Evolutionary conservation across 805 yeast genomes (phyloP), one percentile per base, ranked within the genome.

Genomic region (Myxozyma monticola): DNA sequence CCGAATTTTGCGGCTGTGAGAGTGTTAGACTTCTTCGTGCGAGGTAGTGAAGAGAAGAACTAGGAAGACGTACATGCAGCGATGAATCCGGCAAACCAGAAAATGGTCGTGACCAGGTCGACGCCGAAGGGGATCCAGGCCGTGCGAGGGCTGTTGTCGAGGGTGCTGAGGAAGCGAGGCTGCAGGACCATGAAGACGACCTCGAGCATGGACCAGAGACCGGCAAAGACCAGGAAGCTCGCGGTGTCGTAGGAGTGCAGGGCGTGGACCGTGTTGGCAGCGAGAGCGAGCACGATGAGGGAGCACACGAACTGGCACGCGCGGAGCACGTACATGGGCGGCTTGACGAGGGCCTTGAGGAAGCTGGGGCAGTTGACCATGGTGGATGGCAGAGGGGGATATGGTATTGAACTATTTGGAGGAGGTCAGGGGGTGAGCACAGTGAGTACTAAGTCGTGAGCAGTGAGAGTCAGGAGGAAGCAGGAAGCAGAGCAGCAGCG

Each of bases 71-170:
- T 33, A 38, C 45, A 45, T 25, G 10, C 35, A 12, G 47, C 47
- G 29, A 50, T 36, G 40, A 45, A 37, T 20, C 45, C 54, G 4
- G 47, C n/a, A 20, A 41, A 50, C 53, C 53, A 49, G 41, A 49
- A 49, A 40, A 49, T 25, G 18, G 31, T 31, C 2, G 44, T 38
- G 37, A 49, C 28, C 20, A 30, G 12, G 22, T 49, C 53, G 20
- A 49, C 37, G 8, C 20, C 46, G 17, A 48, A 48, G n/a, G 41
- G 46, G 26, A 26, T 25, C 40, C 37, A 37, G 10, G 50, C 45
- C n/a, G 30, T n/a, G 17, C 12, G 30, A 37, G 20, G 20, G 2
- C n/a, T 6, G 3, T 10, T 10, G 1, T 9, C 5, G 7, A 35
- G n/a, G 15, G 24, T 12, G 15, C 39, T 12, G 24, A 34, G 18